Evolutionary conservation across 768 basidiomycete species (phyloP).

Genomic region (Grammothele lineata): DNA sequence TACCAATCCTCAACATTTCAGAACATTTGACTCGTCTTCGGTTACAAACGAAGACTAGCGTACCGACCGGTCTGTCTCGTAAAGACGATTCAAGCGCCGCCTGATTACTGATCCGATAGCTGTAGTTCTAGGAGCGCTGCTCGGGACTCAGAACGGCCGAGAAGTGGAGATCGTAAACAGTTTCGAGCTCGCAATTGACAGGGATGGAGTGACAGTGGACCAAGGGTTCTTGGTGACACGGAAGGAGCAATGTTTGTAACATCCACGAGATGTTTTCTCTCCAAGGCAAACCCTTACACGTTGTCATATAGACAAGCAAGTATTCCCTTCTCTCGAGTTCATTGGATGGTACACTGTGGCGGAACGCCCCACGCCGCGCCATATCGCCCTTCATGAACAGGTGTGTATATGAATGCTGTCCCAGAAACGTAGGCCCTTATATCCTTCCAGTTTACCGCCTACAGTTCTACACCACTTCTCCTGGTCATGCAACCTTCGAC

Average conservation of each 20-base stretch:
- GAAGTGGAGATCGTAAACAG: constrained; percentile 97
- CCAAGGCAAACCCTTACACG: too few species aligned
- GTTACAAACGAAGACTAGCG: constrained; percentile 57
- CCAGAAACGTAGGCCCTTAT: not conserved
- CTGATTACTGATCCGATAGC: not conserved
- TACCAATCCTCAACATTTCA: constrained; percentile 94
- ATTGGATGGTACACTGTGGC: constrained; percentile 98
- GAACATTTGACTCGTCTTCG: constrained; percentile 89
- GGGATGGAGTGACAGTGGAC: constrained; percentile 60
- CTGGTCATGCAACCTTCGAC: constrained; percentile 64
- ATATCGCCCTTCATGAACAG: constrained; percentile 85
- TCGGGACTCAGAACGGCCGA: constrained; percentile 91
- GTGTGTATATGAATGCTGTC: constrained; percentile 30
- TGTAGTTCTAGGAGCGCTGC: constrained; percentile 85
- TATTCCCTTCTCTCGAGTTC: constrained; percentile 95
- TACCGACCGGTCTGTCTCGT: constrained; percentile 58
- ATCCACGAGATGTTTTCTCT: constrained; percentile 24
- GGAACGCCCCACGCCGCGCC: constrained; percentile 61
- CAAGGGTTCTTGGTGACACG: constrained; percentile 78
- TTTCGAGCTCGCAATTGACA: constrained; percentile 80
- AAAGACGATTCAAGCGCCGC: too few species aligned
- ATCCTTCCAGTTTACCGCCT: constrained; percentile 63
- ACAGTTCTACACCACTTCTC: constrained; percentile 87
- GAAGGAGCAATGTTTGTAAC: constrained; percentile 89
- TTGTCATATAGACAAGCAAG: constrained; percentile 77